Base-by-base conservation (phyloP, 306 rosid species). In the Pyrus betulifolia region DNA sequence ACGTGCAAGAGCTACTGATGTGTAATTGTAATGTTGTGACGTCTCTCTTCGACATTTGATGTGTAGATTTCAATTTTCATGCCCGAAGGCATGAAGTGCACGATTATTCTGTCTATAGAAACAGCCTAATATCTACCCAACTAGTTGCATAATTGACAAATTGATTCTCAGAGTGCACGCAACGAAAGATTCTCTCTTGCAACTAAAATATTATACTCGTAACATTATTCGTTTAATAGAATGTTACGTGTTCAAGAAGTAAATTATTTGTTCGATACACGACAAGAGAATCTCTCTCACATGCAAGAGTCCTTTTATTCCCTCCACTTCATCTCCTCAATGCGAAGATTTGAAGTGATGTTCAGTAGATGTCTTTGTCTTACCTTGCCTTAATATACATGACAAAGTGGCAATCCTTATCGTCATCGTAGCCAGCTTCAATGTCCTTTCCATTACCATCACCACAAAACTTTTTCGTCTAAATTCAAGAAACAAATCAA, bases 361-460 rank as follows among this genome's bases (percentile, higher is more conserved):
- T 38, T 38, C 42, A 38, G 42, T 38, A 38, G 10, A 38, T 38
- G 42, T 38, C 42, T 7, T 7, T 38, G 42, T 38, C 42, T 38
- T 7, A 38, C 42, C 42, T 38, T 38, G 7, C 2, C 9, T 38
- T 38, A 7, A 38, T 38, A 38, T 7, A 38, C 42, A 38, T 38
- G 42, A 38, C 42, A 2, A 38, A 38, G 42, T 7, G 42, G 42
- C 42, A 38, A 38, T 38, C 42, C 42, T 38, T 38, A 7, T 38
- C 42, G 42, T 38, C 42, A 38, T 73, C 64, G 52, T 73, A 62
- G n/a, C 76, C 75, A 72, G 67, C 76, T 69, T 74, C 84, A 72
- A 77, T 71, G 81, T 79, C 72, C 35, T 67, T 72, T 79, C 79
- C 89, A 28, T 83, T 67, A 77, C 79, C 81, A 75, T 81, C 77